A percentile compares a stretch with the other conserved stretches of the same genome.
Conservation (phyloP, 2,329 filamentous ascomycete genomes). For the Tolypocladium pustulatum region DNA sequence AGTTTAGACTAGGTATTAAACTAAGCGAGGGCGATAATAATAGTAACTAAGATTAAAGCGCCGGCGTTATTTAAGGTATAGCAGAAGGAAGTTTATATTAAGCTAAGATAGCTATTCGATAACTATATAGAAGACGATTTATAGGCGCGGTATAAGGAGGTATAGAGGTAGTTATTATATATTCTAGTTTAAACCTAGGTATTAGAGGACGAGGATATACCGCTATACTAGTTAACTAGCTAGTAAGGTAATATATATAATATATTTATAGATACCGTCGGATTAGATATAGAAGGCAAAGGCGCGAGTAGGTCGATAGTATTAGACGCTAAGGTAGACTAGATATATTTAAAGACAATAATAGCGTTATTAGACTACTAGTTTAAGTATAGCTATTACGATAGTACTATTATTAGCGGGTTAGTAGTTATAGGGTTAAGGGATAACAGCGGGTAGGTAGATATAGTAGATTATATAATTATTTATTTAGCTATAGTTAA, state of each 20-base stretch:
- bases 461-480: slow-evolving; percentile 3
- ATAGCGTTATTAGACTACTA: too few relatives aligned
- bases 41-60: too few relatives aligned
- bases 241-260: neutral
- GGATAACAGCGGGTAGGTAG: slow-evolving; percentile 2
- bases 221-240: neutral
- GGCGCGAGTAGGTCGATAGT: neutral
- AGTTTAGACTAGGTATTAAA: too few relatives aligned
- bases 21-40: too few relatives aligned
- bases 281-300: neutral
- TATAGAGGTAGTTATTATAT: neutral
- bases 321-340: neutral
- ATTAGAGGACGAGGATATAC: neutral
- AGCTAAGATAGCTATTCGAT: too few relatives aligned
- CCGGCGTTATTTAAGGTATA: too few relatives aligned
- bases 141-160: neutral
- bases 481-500: slow-evolving; percentile 9
- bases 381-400: slow-evolving; percentile 1
- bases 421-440: slow-evolving; percentile 4
- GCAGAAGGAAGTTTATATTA: too few relatives aligned
- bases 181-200: neutral
- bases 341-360: neutral
- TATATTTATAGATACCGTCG: neutral
- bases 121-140: too few relatives aligned
- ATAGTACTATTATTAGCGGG: slow-evolving; percentile 5